phyloP scores from a whole-genome alignment of 2,329 filamentous ascomycete genomes.

The Raffaelea arxii region DNA sequence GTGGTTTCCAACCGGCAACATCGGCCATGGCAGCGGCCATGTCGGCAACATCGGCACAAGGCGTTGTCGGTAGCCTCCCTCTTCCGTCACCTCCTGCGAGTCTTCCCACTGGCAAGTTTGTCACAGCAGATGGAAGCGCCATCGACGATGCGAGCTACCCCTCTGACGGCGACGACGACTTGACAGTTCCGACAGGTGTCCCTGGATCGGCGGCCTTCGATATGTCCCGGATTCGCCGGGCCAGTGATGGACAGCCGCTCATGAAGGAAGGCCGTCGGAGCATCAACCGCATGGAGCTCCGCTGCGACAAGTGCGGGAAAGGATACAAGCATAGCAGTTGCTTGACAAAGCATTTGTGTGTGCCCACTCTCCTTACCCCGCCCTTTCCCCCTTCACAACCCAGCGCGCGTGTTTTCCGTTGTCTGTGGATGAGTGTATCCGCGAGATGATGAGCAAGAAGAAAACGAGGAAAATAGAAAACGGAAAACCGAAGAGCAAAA shows the following conservation, averaged over 20 bases:
- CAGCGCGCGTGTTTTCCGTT: not conserved
- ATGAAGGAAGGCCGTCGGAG: slow-evolving; percentile 72
- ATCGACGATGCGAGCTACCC: slow-evolving; percentile 58
- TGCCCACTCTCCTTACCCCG: slow-evolving; percentile 39
- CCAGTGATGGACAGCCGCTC: slow-evolving; percentile 80
- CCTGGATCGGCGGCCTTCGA: slow-evolving; percentile 28
- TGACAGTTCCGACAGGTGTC: slow-evolving; percentile 23
- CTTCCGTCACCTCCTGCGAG: slow-evolving; percentile 59
- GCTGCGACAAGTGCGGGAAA: slow-evolving; percentile 97
- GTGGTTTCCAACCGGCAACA: not conserved
- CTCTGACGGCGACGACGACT: slow-evolving; percentile 37
- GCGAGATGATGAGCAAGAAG: slow-evolving; percentile 22
- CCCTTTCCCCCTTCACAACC: slow-evolving; percentile 33
- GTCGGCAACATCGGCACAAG: slow-evolving; percentile 1
- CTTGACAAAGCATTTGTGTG: slow-evolving; percentile 99
- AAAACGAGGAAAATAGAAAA: no score
- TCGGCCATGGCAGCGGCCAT: slow-evolving; percentile 9
- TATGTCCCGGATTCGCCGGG: slow-evolving; percentile 45
- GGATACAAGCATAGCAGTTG: slow-evolving; percentile 99
- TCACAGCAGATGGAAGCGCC: slow-evolving; percentile 42
- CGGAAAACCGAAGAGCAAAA: no score
- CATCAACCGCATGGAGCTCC: slow-evolving; percentile 72
- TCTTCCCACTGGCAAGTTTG: slow-evolving; percentile 49
- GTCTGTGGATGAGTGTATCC: slow-evolving; percentile 23
- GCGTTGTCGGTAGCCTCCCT: slow-evolving; percentile 42